A percentile compares a stretch with the other conserved stretches of the same genome.
phyloP scores from a whole-genome alignment of 2,329 filamentous ascomycete genomes.

The Fusarium floridanum region DNA sequence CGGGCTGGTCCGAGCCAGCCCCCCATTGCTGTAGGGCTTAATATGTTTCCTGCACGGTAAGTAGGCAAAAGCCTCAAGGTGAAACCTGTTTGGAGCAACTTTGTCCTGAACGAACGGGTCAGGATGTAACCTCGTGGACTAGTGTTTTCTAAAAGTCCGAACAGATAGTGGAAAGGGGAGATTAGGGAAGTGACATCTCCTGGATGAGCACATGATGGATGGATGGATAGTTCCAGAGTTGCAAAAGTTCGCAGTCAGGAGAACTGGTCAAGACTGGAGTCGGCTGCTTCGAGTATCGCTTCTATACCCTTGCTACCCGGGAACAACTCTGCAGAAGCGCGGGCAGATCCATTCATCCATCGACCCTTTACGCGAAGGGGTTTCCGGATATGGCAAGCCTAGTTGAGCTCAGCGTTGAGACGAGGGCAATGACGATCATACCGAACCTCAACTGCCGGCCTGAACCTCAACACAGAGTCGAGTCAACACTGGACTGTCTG shows the following conservation, averaged over 20 bases:
- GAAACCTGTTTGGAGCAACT: conserved; percentile 3
- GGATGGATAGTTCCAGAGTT: conserved; percentile 6
- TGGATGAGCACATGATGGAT: conserved; percentile 10
- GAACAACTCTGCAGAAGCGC: neutral
- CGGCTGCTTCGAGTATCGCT: conserved; percentile 25
- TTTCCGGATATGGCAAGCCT: neutral
- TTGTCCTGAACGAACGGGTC: neutral
- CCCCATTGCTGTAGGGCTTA: neutral
- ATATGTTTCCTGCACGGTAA: conserved; percentile 4
- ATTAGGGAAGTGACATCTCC: conserved; percentile 5
- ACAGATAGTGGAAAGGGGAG: neutral
- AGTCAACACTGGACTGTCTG: neutral
- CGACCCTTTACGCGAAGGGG: conserved; percentile 2
- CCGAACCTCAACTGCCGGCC: conserved; percentile 15
- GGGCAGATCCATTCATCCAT: neutral
- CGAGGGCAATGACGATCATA: conserved; percentile 10
- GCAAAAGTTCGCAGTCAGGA: conserved; percentile 8
- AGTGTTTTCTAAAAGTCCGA: conserved; percentile 2
- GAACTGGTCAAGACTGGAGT: conserved; percentile 6
- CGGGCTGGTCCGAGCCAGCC: neutral
- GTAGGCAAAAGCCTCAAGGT: neutral
- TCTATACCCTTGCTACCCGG: conserved; percentile 3
- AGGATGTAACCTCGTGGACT: conserved; percentile 7
- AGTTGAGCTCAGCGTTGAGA: neutral
- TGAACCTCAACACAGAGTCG: neutral